Evolutionary conservation across 768 basidiomycete species (phyloP).

Genomic region (Lentinula edodes): DNA sequence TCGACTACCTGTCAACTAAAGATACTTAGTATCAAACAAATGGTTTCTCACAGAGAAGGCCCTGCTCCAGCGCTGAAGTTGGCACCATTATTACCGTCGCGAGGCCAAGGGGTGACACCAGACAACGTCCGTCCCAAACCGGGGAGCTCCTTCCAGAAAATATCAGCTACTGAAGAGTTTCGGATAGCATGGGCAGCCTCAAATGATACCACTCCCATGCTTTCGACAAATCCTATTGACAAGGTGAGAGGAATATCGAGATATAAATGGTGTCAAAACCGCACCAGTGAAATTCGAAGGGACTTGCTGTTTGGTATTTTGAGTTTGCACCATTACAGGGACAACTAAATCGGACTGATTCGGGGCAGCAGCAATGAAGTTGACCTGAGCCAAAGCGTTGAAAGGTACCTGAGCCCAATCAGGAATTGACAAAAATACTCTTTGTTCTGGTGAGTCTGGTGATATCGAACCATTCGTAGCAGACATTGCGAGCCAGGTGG

Average conservation of each 20-base stretch:
- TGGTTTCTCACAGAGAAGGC: conserved; percentile 43
- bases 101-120: conserved; percentile 56
- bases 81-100: conserved; percentile 37
- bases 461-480: conserved; percentile 44
- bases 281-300: conserved; percentile 45
- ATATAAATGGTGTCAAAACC: neutral
- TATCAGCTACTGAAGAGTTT: conserved; percentile 40
- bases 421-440: conserved; percentile 46
- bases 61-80: conserved; percentile 61
- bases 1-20: neutral
- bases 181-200: conserved; percentile 57
- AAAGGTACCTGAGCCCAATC: conserved; percentile 46
- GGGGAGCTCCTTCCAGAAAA: conserved; percentile 55
- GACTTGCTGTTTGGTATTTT: conserved; percentile 27
- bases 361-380: conserved; percentile 39
- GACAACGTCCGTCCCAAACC: conserved; percentile 57
- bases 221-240: conserved; percentile 51
- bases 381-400: conserved; percentile 31
- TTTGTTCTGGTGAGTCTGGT: conserved; percentile 38
- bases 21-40: neutral
- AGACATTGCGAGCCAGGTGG: conserved; percentile 48
- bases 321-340: conserved; percentile 26
- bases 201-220: conserved; percentile 54
- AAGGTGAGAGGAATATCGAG: neutral
- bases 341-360: conserved; percentile 31